A percentile compares a stretch with the other conserved stretches of the same genome.
Evolutionary conservation across 257 asterid genomes (phyloP).

Genomic region (Jaltomata sinuosa): DNA sequence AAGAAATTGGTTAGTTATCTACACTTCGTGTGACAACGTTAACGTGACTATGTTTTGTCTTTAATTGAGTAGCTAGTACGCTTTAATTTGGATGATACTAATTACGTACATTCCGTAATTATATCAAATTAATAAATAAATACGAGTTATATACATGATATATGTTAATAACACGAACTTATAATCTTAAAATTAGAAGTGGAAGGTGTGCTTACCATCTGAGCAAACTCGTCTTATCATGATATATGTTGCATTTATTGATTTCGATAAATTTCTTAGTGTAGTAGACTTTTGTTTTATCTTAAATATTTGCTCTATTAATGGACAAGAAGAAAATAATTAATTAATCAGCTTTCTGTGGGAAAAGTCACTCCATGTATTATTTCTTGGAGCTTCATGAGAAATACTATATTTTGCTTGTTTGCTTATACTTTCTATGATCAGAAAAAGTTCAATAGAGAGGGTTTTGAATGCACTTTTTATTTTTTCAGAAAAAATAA

Average conservation of each 20-base stretch:
- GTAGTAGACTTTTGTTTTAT: too few species aligned
- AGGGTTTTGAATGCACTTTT: not conserved
- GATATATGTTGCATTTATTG: too few species aligned
- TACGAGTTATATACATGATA: too few species aligned
- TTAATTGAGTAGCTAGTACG: not conserved
- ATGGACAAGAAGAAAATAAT: not conserved
- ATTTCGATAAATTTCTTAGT: too few species aligned
- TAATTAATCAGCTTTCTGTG: not conserved
- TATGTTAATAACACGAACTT: too few species aligned
- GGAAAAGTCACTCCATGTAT: not conserved
- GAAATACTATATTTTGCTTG: not conserved
- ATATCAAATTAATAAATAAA: not conserved
- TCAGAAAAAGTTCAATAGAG: not conserved
- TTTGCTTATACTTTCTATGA: not conserved
- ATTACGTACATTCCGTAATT: not conserved
- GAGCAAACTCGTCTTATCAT: too few species aligned
- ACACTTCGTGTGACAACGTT: not conserved
- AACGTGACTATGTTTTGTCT: not conserved
- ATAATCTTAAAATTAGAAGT: too few species aligned
- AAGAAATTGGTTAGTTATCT: not conserved
- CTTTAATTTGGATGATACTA: not conserved
- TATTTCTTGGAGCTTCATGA: not conserved
- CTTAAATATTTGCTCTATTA: not conserved
- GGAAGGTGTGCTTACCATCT: too few species aligned
- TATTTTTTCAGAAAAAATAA: not conserved